Evolutionary conservation across 352 stramenopile species (phyloP).

Genomic region (Pythium plurisporium): DNA sequence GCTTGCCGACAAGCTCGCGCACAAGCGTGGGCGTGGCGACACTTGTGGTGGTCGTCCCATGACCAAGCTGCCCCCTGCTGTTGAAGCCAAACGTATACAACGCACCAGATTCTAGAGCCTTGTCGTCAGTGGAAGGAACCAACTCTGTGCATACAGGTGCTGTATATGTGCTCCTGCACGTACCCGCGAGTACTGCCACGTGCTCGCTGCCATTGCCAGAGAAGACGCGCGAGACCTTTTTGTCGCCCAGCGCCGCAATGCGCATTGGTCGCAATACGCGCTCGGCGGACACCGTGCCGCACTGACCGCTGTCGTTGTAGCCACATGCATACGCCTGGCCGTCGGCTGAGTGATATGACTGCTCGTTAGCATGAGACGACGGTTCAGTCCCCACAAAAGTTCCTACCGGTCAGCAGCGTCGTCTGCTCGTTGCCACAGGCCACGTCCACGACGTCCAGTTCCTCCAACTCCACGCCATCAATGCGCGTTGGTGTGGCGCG

Average conservation of each 20-base stretch:
- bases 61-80: slow-evolving; percentile 85
- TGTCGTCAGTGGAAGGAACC: too few relatives aligned
- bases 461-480: slow-evolving; percentile 14
- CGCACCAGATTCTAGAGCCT: slow-evolving; percentile 62
- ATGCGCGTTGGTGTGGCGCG: slow-evolving; percentile 56
- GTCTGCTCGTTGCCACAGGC: slow-evolving; percentile 91
- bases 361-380: too few relatives aligned
- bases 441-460: slow-evolving; percentile 66
- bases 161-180: too few relatives aligned
- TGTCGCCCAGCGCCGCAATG: slow-evolving; percentile 49
- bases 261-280: slow-evolving; percentile 47
- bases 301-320: slow-evolving; percentile 95
- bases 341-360: slow-evolving; percentile 18
- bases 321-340: slow-evolving; percentile 87
- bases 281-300: slow-evolving; percentile 80
- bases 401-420: slow-evolving; percentile 72
- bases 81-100: slow-evolving; percentile 93
- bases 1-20: slow-evolving; percentile 33
- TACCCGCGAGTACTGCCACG: slow-evolving; percentile 77
- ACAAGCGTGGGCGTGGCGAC: slow-evolving; percentile 47
- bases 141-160: too few relatives aligned
- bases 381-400: too few relatives aligned
- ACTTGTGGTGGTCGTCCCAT: slow-evolving; percentile 62
- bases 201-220: slow-evolving; percentile 93
- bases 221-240: slow-evolving; percentile 70